A percentile compares a stretch with the other conserved stretches of the same genome.
Conservation (phyloP, 2,329 filamentous ascomycete species). For the Fusarium sp. region DNA sequence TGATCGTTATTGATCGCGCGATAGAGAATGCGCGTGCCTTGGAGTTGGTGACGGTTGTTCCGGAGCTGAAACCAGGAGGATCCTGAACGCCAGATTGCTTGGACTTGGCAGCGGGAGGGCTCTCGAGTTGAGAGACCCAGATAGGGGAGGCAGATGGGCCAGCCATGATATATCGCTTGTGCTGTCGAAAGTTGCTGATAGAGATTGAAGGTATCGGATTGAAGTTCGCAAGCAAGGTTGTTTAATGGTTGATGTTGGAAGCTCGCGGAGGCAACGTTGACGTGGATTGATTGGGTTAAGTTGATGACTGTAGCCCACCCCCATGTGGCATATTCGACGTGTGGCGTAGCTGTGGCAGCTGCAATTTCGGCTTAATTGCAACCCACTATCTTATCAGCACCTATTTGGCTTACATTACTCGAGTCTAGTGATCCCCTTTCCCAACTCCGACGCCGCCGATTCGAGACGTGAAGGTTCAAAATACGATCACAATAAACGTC, state of each 20-base stretch:
- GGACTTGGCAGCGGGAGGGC: conserved; percentile 71
- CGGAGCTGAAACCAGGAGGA: conserved; percentile 82
- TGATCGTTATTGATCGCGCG: not conserved
- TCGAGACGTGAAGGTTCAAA: conserved; percentile 29
- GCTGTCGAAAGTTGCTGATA: not conserved
- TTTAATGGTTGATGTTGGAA: conserved; percentile 11
- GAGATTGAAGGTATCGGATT: not conserved
- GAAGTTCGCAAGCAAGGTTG: conserved; percentile 12
- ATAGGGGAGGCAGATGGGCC: conserved; percentile 61
- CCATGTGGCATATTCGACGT: conserved; percentile 2
- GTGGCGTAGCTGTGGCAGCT: conserved; percentile 23
- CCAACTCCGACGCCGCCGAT: conserved; percentile 40
- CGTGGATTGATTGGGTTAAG: conserved; percentile 22
- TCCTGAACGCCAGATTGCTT: conserved; percentile 79
- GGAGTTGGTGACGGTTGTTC: conserved; percentile 55
- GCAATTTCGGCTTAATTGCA: conserved; percentile 44
- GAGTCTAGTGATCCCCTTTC: conserved; percentile 42
- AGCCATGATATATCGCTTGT: conserved; percentile 29
- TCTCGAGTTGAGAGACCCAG: conserved; percentile 86
- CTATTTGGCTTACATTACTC: conserved; percentile 39
- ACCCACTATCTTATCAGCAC: conserved; percentile 38
- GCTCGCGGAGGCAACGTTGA: conserved; percentile 25
- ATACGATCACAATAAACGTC: conserved; percentile 29
- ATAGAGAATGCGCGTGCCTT: conserved; percentile 58
- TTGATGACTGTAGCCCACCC: conserved; percentile 24